phyloP scores from a whole-genome alignment of 768 basidiomycete genomes.

The Boletellus emodensis region DNA sequence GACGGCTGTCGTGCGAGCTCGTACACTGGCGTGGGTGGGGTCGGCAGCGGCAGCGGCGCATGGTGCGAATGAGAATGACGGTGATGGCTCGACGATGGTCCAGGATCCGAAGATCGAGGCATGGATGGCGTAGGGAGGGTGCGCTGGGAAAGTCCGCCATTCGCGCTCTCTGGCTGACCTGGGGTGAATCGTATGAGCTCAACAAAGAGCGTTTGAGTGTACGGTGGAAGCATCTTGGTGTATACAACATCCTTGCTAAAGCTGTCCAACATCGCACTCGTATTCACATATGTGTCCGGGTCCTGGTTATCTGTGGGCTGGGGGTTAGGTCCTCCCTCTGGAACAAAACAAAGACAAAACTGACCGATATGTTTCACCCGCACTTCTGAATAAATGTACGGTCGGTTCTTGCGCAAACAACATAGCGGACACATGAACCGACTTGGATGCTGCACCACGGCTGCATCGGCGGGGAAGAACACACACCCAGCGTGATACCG shows the following conservation, averaged over 20 bases:
- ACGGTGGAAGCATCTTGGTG: conserved; percentile 61
- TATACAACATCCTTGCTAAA: conserved; percentile 71
- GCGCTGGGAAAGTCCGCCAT: conserved; percentile 16
- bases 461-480: conserved; percentile 55
- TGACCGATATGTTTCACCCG: conserved; percentile 63
- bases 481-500: conserved; percentile 75
- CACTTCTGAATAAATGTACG: conserved; percentile 72
- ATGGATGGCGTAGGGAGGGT: conserved; percentile 13
- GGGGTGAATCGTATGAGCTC: conserved; percentile 54
- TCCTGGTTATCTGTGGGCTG: conserved; percentile 40
- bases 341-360: conserved; percentile 20
- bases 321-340: conserved; percentile 4
- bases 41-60: conserved; percentile 29
- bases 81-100: conserved; percentile 29
- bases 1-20: conserved; percentile 30
- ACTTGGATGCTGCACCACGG: conserved; percentile 28
- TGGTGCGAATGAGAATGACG: conserved; percentile 29
- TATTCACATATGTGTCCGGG: conserved; percentile 63
- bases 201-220: conserved; percentile 65
- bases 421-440: conserved; percentile 76
- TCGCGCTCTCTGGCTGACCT: conserved; percentile 29
- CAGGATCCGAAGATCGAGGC: conserved; percentile 24
- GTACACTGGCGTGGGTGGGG: conserved; percentile 34
- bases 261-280: conserved; percentile 67
- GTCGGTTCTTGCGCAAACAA: conserved; percentile 66